These are phyloP conservation scores for Seiridium cupressi DNA, from an alignment of 2,329 filamentous ascomycete genomes.

Conservation along the genomic window DNA sequence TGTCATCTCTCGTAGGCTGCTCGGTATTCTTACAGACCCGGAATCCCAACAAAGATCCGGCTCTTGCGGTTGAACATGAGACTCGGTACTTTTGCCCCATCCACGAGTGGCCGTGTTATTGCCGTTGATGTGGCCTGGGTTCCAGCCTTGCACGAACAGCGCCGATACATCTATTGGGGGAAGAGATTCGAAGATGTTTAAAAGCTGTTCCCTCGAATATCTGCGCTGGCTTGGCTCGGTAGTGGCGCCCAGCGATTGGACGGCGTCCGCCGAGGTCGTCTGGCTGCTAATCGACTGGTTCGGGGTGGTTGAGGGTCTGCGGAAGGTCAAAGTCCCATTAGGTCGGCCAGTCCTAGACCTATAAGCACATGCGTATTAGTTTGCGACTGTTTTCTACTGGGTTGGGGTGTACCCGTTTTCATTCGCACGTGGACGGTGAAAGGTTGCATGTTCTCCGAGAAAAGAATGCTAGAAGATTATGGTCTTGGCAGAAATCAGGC, in stretches of 20 bases:
- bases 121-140: conserved; percentile 70
- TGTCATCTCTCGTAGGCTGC: conserved; percentile 71
- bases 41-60: conserved; percentile 93
- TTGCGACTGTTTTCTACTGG: not conserved
- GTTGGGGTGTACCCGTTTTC: not conserved
- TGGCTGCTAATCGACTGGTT: conserved; percentile 40
- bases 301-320: conserved; percentile 59
- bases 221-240: conserved; percentile 60
- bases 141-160: conserved; percentile 76
- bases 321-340: conserved; percentile 65
- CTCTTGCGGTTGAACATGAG: conserved; percentile 70
- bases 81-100: conserved; percentile 78
- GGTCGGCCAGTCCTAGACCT: conserved; percentile 17
- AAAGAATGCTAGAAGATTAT: no score
- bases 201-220: conserved; percentile 77
- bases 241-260: conserved; percentile 24
- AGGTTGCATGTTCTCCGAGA: no score
- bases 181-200: conserved; percentile 65
- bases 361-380: not conserved
- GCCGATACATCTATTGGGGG: conserved; percentile 59
- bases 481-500: no score
- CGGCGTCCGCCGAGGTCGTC: conserved; percentile 30
- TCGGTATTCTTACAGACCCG: conserved; percentile 65
- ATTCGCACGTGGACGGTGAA: no score
- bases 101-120: conserved; percentile 62